Base-by-base conservation (phyloP, 2,329 filamentous ascomycete genomes). In the Pseudocercospora macadamiae region DNA sequence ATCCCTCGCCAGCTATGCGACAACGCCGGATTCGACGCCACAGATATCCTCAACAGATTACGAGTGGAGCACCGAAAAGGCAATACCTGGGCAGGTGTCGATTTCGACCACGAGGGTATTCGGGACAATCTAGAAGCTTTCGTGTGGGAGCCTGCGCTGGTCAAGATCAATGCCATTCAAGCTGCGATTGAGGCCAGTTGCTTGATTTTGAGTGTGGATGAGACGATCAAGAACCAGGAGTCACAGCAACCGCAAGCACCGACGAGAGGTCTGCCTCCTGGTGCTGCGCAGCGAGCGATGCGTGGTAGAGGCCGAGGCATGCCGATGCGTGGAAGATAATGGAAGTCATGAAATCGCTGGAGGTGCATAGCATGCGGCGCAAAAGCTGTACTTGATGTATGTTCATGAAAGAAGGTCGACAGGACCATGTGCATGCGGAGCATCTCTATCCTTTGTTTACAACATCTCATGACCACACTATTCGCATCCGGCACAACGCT, bases 161-260 rank as follows among this genome's bases (percentile, higher is more conserved):
- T 99, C 73, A 99, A 99, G 86, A 83, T 96, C 76, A 99, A 99
- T 76, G 95, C 95, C 67, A 89, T 99, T 65, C 92, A 96, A 80
- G 93, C 95, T 18, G 95, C 95, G 52, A 93, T 93, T 28, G 95
- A 99, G 79, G 95, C 95, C 19, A 90, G 89, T 68, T 99, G 95
- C 80, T 79, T 99, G 80, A 97, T 99, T 67, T 80, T 99, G 70
- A 89, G 91, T 69, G 95, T 99, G 57, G 95, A 99, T 73, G 95
- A 99, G 86, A 99, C 95, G 30, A 97, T 99, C 78, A 92, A 67
- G 78, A 99, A 99, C 78, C 91, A 99, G 81, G 93, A 97, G 81
- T 96, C 91, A 71, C 84, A 88, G 69, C 82, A 86, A 75, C 89
- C 93, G 21, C 90, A 96, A 76, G 91, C 86, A 7, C 93, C 93